These are phyloP conservation scores for Dicorynia guianensis DNA, from an alignment of 306 rosid genomes.

Conservation along the genomic window DNA sequence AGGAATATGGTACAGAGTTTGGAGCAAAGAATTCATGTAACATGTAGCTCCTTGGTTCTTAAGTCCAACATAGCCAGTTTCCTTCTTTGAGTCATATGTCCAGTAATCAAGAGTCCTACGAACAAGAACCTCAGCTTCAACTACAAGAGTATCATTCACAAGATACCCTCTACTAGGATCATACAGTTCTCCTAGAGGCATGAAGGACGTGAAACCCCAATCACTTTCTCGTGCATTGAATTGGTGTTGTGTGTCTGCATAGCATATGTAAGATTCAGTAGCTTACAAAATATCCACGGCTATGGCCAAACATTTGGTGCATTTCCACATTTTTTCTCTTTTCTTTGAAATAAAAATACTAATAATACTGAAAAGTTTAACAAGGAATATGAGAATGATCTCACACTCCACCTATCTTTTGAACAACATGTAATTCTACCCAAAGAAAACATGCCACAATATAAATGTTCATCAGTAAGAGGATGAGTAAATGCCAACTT, in stretches of 20 bases:
- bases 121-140: slow-evolving; percentile 86
- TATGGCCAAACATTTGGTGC: neutral
- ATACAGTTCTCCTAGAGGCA: slow-evolving; percentile 81
- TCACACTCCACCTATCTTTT: slow-evolving; percentile 24
- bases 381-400: slow-evolving; percentile 10
- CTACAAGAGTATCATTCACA: slow-evolving; percentile 65
- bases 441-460: neutral
- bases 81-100: slow-evolving; percentile 85
- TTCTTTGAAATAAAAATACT: neutral
- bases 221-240: slow-evolving; percentile 86
- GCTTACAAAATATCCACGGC: slow-evolving; percentile 29
- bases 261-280: slow-evolving; percentile 25
- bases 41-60: slow-evolving; percentile 92
- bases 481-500: slow-evolving; percentile 4
- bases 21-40: slow-evolving; percentile 86
- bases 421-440: neutral
- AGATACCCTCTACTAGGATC: slow-evolving; percentile 84
- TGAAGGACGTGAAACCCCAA: slow-evolving; percentile 91
- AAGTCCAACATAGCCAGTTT: slow-evolving; percentile 86
- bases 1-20: slow-evolving; percentile 81
- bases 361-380: slow-evolving; percentile 5
- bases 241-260: slow-evolving; percentile 84
- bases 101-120: slow-evolving; percentile 82
- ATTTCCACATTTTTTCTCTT: slow-evolving; percentile 3
- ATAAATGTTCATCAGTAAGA: neutral